phyloP scores from a whole-genome alignment of 179 eudicot genomes.

The Sideroxylon spinosum region DNA sequence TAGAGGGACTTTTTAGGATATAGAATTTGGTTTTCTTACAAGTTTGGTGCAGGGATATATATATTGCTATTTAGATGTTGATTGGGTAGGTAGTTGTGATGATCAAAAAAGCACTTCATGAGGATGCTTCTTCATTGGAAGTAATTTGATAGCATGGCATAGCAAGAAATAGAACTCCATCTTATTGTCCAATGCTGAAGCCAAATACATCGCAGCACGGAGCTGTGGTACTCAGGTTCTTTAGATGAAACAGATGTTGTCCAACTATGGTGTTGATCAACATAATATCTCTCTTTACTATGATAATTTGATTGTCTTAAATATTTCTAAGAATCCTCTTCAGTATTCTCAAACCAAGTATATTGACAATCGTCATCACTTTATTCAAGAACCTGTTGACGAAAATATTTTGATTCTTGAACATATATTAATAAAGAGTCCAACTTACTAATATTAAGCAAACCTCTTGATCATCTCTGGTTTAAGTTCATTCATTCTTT shows the following conservation, averaged over 20 bases:
- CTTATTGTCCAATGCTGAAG: not conserved
- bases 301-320: not conserved
- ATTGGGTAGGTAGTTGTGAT: too few species aligned
- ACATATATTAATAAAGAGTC: too few species aligned
- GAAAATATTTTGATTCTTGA: too few species aligned
- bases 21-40: not conserved
- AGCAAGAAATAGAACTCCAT: not conserved
- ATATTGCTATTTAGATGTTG: not conserved
- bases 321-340: not conserved
- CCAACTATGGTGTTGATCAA: not conserved
- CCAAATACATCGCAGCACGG: not conserved
- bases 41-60: not conserved
- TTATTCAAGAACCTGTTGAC: not conserved
- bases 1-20: not conserved
- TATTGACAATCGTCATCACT: not conserved
- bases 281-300: not conserved
- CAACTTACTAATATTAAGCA: too few species aligned
- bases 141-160: not conserved
- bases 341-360: not conserved
- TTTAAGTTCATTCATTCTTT: too few species aligned
- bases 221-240: not conserved
- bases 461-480: too few species aligned
- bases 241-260: not conserved
- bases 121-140: not conserved
- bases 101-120: not conserved